Percentiles rank a stretch among this genome's conserved stretches.
Evolutionary conservation across 805 yeast genomes (phyloP).

Genomic region (Scheffersomyces spartinae): DNA sequence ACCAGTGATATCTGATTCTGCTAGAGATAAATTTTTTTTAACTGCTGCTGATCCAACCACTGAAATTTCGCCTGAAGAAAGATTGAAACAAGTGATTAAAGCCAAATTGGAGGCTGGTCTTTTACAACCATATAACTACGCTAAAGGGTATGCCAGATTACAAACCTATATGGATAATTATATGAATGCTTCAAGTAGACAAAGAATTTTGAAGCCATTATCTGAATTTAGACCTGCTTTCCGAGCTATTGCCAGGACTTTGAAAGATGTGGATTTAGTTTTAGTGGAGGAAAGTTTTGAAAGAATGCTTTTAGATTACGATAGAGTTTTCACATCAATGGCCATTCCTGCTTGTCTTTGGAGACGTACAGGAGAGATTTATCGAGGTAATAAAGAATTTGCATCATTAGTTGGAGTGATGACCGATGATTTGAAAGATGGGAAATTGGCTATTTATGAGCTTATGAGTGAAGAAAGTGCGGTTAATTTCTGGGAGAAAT

Average conservation of each 20-base stretch:
- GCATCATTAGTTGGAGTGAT: slow-evolving; percentile 84
- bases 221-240: slow-evolving; percentile 86
- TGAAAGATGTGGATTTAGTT: slow-evolving; percentile 84
- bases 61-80: slow-evolving; percentile 86
- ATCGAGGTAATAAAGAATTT: slow-evolving; percentile 90
- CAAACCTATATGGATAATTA: slow-evolving; percentile 88
- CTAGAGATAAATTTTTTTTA: slow-evolving; percentile 83
- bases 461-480: slow-evolving; percentile 93
- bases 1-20: slow-evolving; percentile 55
- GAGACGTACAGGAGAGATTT: slow-evolving; percentile 95
- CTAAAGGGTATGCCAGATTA: slow-evolving; percentile 81
- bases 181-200: slow-evolving; percentile 76
- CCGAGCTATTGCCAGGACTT: slow-evolving; percentile 79
- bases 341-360: slow-evolving; percentile 96
- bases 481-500: slow-evolving; percentile 95
- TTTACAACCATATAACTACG: slow-evolving; percentile 85
- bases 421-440: slow-evolving; percentile 86
- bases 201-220: slow-evolving; percentile 76
- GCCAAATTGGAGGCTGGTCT: slow-evolving; percentile 93
- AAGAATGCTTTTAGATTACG: slow-evolving; percentile 85
- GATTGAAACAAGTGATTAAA: slow-evolving; percentile 84
- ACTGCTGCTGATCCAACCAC: slow-evolving; percentile 97
- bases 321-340: slow-evolving; percentile 92
- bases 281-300: slow-evolving; percentile 91
- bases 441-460: slow-evolving; percentile 85